Base-by-base conservation (phyloP, 2,329 filamentous ascomycete genomes). In the Pseudohalonectria lignicola region DNA sequence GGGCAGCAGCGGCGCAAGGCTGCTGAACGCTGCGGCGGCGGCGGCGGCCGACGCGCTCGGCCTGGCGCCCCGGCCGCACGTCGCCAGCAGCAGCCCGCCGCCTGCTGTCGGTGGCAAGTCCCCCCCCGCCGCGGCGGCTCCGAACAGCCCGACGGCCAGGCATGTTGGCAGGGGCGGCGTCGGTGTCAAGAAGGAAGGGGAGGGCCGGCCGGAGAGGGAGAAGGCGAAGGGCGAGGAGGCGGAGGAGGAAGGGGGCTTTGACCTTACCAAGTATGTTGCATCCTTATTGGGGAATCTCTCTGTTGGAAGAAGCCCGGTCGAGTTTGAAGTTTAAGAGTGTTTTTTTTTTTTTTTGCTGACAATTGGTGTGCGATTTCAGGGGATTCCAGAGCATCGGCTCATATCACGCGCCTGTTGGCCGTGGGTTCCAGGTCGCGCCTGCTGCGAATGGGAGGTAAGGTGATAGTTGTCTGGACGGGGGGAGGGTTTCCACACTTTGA, bases 371-470 rank as follows among this genome's bases (percentile, higher is more conserved):
- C n/a, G n/a, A n/a, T n/a, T n/a, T n/a, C 40, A 76, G 73, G 59
- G 76, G 76, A 0, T 80, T 80, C 47, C 76, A 79, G 52, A 79
- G 71, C 44, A 80, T 80, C 37, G 71, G 74, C 21, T 68, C 74
- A 1, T 80, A 75, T 43, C 76, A 80, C 45, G 71, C 74, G 29
- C 68, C 67, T 1, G 63, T 69, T 9, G 59, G 63, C n/a, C 57
- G 61, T 31, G 66, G 67, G 4, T 53, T 66, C 30, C 54, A 65
- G 21, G 60, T 69, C 39, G 57, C 60, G 16, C 61, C 55, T 20
- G 59, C 63, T 5, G 51, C 64, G 41, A 58, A 61, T 36, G 54
- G 57, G 12, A 60, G 36, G 29, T 38, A 38, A 20, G 21, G 4
- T 15, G 31, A 13, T 33, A 13, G 15, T 35, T 23, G 33, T 15